phyloP scores from a whole-genome alignment of 179 eudicot species.

The Actinidia arguta region DNA sequence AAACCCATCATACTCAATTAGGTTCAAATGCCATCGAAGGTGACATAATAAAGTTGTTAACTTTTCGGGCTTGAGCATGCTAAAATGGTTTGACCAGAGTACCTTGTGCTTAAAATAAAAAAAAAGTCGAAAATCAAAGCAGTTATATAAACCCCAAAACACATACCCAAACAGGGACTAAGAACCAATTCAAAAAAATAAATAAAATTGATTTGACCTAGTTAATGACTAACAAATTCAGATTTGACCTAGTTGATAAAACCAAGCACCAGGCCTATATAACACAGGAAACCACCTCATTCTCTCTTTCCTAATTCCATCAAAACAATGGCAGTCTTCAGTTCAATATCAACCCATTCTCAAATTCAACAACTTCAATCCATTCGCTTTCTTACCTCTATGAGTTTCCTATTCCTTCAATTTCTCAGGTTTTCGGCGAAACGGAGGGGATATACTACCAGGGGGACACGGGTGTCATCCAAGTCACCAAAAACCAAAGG shows the following conservation, averaged over 20 bases:
- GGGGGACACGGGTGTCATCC: slow-evolving; percentile 33
- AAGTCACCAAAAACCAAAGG: slow-evolving; percentile 38
- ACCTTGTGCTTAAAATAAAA: too few species aligned
- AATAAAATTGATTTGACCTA: not conserved
- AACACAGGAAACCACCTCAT: not conserved
- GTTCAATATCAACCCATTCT: not conserved
- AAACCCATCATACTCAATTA: not conserved
- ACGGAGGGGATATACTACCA: slow-evolving; percentile 12
- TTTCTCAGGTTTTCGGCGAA: slow-evolving; percentile 35
- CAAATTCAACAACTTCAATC: not conserved
- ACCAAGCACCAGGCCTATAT: not conserved
- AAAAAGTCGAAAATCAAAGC: too few species aligned
- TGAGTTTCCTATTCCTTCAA: slow-evolving; percentile 31
- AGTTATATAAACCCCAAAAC: too few species aligned
- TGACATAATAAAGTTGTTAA: not conserved
- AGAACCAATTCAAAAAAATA: not conserved
- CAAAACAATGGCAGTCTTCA: slow-evolving; percentile 1
- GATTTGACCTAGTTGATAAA: not conserved
- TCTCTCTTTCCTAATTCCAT: not conserved
- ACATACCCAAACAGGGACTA: too few species aligned
- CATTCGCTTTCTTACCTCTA: not conserved
- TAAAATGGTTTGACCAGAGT: not conserved
- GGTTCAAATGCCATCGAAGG: not conserved
- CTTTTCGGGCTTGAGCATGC: not conserved
- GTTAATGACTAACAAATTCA: not conserved